Percentiles rank a stretch among this genome's conserved stretches.
phyloP scores from a whole-genome alignment of 371 early-diverging fungal genomes.

The Mucor irregularis region DNA sequence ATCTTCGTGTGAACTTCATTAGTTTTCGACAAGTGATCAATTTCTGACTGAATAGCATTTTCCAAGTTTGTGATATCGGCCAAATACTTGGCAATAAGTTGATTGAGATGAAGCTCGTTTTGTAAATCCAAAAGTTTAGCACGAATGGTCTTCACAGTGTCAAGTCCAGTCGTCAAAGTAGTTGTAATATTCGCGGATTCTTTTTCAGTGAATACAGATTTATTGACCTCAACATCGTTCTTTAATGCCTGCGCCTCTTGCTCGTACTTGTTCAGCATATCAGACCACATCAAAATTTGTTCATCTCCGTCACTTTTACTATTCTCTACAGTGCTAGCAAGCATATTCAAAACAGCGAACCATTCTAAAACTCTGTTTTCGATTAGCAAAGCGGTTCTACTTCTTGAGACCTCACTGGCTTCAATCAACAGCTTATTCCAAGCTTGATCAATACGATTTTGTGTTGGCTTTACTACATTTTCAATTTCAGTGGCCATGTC shows the following conservation, averaged over 20 bases:
- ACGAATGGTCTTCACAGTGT: neutral
- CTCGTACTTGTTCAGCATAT: neutral
- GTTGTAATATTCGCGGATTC: neutral
- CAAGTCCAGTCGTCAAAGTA: neutral
- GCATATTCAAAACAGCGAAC: neutral
- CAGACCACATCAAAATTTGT: neutral
- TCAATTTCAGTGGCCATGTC: conserved; percentile 7
- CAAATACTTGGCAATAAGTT: conserved; percentile 19
- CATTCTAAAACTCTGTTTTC: conserved; percentile 11
- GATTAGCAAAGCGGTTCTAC: conserved; percentile 9
- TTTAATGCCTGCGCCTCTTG: conserved; percentile 4
- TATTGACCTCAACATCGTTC: conserved; percentile 11
- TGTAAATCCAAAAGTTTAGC: conserved; percentile 5
- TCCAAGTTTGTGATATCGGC: conserved; percentile 14
- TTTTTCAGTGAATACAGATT: neutral
- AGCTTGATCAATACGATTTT: conserved; percentile 12
- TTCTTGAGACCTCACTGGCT: conserved; percentile 1
- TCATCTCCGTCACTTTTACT: neutral
- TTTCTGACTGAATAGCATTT: neutral
- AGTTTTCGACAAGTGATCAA: neutral
- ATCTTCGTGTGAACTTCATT: conserved; percentile 3
- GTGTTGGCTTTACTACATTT: conserved; percentile 13
- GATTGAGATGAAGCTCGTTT: conserved; percentile 12
- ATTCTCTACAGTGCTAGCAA: neutral
- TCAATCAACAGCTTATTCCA: conserved; percentile 15